Evolutionary conservation across 768 basidiomycete genomes (phyloP).

Genomic region (Tulasnella sp.): DNA sequence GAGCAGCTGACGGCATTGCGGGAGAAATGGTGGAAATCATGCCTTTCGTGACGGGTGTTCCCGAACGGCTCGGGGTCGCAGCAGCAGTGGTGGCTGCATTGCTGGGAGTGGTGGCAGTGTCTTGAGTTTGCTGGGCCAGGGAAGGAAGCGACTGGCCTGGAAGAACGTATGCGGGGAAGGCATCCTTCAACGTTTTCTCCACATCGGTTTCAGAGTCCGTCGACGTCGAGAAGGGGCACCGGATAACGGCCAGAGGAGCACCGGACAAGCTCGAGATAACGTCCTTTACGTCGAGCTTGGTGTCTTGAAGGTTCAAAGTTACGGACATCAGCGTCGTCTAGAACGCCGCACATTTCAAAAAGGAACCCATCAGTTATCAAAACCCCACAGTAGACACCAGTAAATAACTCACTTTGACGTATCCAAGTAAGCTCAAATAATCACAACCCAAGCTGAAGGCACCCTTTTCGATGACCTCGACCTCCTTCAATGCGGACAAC

Average conservation of each 20-base stretch:
- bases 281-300: neutral
- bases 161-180: slow-evolving; percentile 3
- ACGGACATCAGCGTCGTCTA: slow-evolving; percentile 1
- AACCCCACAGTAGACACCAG: neutral
- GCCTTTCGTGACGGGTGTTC: neutral
- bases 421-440: neutral
- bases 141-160: neutral
- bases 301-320: neutral
- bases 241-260: neutral
- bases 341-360: neutral
- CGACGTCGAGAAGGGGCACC: slow-evolving; percentile 3
- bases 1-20: no score
- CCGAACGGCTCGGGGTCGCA: neutral
- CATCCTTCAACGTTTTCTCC: neutral
- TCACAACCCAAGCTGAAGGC: slow-evolving; percentile 4
- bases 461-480: neutral
- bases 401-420: slow-evolving; percentile 3
- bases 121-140: neutral
- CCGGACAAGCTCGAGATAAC: neutral
- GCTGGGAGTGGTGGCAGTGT: neutral
- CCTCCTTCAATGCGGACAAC: neutral
- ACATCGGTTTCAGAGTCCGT: neutral
- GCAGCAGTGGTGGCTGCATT: neutral
- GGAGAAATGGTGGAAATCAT: no score
- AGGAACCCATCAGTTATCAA: neutral